Evolutionary conservation across 148 eudicot species (phyloP), one percentile per base, ranked within the genome.

Genomic region (Oxyria digyna): DNA sequence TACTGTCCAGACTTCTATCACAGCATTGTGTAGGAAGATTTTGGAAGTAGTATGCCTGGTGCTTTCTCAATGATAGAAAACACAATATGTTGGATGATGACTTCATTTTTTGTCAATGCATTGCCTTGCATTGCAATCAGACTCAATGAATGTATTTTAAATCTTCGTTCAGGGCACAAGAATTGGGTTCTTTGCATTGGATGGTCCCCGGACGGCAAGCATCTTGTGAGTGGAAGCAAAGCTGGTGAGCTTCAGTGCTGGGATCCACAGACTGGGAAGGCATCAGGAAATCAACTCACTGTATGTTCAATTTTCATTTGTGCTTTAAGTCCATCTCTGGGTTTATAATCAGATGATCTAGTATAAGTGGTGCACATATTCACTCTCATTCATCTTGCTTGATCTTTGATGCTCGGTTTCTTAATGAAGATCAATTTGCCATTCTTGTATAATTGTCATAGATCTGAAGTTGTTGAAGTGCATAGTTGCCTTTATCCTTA

Each of bases 191-290:
- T 94, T 66, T 90, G 80, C 76, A 87, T 90, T 74, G 97, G 92
- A 71, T 94, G 99, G 99, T 90, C 99, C 32, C 96, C 99, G 10
- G 99, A 94, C 87, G 89, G 93, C 66, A 90, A 90, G 80, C 78
- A 94, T 82, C 90, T 93, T 68, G 99, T 82, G 24, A 94, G 99
- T 87, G 97, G 99, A 74, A 94, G 97, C 82, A 90, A 88, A 83
- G 73, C 91, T 21, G 96, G 99, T 75, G 97, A 90, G 75, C 89
- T 94, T 76, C 80, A 68, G 64, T 88, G 92, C 84, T 94, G 99
- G 99, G 89, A 94, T 69, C 96, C 96, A 11, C 81, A 77, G 75
- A 86, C 97, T 32, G 98, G 98, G 76, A 85, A 87, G 72, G 78
- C 88, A 26, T 79, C 82, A 1, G 98, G 97, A 68, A 81, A 80